phyloP scores from a whole-genome alignment of 106 monocot species.

The Dendrobium officinale region DNA sequence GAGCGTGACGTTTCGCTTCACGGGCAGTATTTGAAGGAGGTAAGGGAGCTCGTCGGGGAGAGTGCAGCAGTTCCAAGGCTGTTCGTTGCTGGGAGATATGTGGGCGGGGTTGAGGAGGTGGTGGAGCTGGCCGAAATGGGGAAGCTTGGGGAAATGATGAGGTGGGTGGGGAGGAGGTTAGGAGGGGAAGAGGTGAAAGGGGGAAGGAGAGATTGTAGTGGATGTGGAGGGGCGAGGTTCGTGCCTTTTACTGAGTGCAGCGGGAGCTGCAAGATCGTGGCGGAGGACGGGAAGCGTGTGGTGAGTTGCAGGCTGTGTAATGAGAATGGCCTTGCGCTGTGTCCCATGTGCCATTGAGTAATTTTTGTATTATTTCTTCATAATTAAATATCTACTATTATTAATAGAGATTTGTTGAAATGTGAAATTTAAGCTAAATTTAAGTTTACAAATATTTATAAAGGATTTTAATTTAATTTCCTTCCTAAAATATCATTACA shows the following conservation, averaged over 20 bases:
- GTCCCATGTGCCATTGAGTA: conserved; percentile 58
- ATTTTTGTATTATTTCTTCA: no score
- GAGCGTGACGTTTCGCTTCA: conserved; percentile 93
- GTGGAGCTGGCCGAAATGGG: conserved; percentile 62
- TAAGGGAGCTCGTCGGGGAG: conserved; percentile 60
- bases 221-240: conserved; percentile 84
- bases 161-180: conserved; percentile 22
- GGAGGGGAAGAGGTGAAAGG: conserved; percentile 13
- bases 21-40: conserved; percentile 71
- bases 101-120: conserved; percentile 74
- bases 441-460: no score
- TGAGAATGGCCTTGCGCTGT: conserved; percentile 76
- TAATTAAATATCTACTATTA: no score
- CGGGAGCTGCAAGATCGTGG: conserved; percentile 82
- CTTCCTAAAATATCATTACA: no score
- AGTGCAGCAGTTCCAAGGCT: conserved; percentile 57
- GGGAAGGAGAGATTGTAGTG: conserved; percentile 44
- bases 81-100: conserved; percentile 70
- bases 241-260: conserved; percentile 73
- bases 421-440: no score
- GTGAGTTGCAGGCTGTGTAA: conserved; percentile 71
- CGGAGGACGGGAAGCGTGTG: conserved; percentile 33
- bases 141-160: conserved; percentile 66
- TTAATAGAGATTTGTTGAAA: not conserved
- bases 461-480: no score